phyloP scores from a whole-genome alignment of 1,284 basidiomycete species.

The Pascua sp. region DNA sequence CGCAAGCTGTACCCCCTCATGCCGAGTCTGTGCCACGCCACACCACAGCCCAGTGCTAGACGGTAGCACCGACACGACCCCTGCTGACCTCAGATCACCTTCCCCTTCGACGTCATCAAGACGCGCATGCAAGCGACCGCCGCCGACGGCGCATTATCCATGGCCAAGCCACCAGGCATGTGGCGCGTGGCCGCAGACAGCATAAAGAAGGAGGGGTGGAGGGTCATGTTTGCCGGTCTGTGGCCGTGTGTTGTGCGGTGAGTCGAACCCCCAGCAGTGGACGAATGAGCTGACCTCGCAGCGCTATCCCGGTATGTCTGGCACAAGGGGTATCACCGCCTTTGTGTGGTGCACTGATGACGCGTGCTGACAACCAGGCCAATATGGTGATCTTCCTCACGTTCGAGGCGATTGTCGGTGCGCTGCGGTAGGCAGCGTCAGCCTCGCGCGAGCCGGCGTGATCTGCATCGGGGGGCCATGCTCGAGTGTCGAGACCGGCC shows the following conservation, averaged over 20 bases:
- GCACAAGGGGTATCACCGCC: not conserved
- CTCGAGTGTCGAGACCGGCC: not conserved
- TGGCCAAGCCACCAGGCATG: constrained; percentile 15
- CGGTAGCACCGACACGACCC: too few species aligned
- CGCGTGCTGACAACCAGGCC: constrained; percentile 22
- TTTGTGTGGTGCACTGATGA: not conserved
- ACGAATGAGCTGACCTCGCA: not conserved
- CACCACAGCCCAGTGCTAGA: too few species aligned
- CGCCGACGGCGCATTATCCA: constrained; percentile 55
- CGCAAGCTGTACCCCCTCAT: too few species aligned
- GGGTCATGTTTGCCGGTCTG: constrained; percentile 70
- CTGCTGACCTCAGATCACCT: constrained; percentile 55
- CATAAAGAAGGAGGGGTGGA: constrained; percentile 61
- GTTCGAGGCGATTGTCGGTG: constrained; percentile 45
- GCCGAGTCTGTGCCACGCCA: too few species aligned
- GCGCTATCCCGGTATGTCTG: constrained; percentile 9
- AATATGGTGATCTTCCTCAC: constrained; percentile 51
- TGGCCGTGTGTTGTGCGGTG: constrained; percentile 73
- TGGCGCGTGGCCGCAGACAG: constrained; percentile 52
- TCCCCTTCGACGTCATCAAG: constrained; percentile 81
- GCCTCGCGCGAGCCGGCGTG: too few species aligned
- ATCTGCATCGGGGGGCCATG: too few species aligned
- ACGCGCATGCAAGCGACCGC: constrained; percentile 70
- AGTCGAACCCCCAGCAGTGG: constrained; percentile 28
- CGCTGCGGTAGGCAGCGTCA: constrained; percentile 17